These are phyloP conservation scores for Collybia sp. DNA, from an alignment of 768 basidiomycete species.

Conservation along the genomic window DNA sequence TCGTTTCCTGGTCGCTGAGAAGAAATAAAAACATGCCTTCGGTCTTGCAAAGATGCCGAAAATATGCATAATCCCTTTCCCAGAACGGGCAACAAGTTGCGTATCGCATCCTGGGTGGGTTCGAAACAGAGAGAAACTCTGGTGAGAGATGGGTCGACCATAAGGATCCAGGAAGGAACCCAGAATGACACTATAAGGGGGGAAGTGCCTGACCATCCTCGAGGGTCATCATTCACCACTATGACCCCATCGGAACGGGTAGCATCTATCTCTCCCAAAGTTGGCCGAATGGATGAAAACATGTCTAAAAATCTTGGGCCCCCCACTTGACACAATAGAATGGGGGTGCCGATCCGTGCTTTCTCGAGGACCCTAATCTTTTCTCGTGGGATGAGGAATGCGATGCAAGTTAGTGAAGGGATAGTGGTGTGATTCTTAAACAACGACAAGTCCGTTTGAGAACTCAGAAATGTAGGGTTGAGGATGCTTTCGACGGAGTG, in stretches of 20 bases:
- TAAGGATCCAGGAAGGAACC: slow-evolving; percentile 26
- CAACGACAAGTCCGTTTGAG: slow-evolving; percentile 10
- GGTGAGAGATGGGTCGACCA: slow-evolving; percentile 9
- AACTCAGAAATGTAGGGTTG: slow-evolving; percentile 5
- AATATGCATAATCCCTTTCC: slow-evolving; percentile 21
- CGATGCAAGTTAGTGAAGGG: slow-evolving; percentile 26
- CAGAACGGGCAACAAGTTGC: slow-evolving; percentile 15
- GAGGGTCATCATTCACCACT: slow-evolving; percentile 23
- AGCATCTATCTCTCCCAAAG: slow-evolving; percentile 23
- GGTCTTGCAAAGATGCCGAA: slow-evolving; percentile 20
- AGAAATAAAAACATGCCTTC: slow-evolving; percentile 22
- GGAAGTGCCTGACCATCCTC: slow-evolving; percentile 26
- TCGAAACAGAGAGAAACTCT: slow-evolving; percentile 23
- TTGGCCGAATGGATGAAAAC: slow-evolving; percentile 26
- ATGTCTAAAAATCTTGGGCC: slow-evolving; percentile 19
- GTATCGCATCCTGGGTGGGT: slow-evolving; percentile 10
- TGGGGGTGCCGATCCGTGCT: slow-evolving; percentile 20
- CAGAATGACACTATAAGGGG: slow-evolving; percentile 30
- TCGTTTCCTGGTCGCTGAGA: slow-evolving; percentile 20
- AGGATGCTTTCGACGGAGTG: slow-evolving; percentile 20
- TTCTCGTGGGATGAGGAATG: slow-evolving; percentile 28
- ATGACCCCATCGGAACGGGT: slow-evolving; percentile 6
- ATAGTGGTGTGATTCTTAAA: slow-evolving; percentile 24
- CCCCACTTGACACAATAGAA: slow-evolving; percentile 29
- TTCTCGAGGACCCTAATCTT: slow-evolving; percentile 20